A percentile compares a stretch with the other conserved stretches of the same genome.
phyloP scores from a whole-genome alignment of 805 yeast species.

The Alloascoidea africana region DNA sequence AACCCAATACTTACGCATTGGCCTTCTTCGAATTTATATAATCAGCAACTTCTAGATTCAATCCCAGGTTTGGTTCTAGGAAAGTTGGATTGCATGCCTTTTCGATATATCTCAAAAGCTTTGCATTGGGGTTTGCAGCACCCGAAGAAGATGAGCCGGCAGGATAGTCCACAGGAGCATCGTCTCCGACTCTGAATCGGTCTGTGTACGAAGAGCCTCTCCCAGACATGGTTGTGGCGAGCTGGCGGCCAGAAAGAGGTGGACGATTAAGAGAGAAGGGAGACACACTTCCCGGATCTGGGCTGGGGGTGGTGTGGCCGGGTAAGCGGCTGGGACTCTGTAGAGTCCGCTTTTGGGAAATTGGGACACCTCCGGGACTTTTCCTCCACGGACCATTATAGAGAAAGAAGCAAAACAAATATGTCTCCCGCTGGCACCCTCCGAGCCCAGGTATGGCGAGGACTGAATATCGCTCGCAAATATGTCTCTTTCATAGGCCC shows the following conservation, averaged over 20 bases:
- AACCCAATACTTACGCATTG: slow-evolving; percentile 30
- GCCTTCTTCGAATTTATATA: slow-evolving; percentile 88
- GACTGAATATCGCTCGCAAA: slow-evolving; percentile 28
- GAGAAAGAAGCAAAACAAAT: too few species aligned
- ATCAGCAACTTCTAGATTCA: slow-evolving; percentile 89
- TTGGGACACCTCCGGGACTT: too few species aligned
- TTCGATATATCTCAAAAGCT: slow-evolving; percentile 19
- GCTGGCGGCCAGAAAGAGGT: too few species aligned
- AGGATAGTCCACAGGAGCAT: slow-evolving; percentile 2
- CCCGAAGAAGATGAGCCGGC: slow-evolving; percentile 3
- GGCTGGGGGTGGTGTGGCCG: too few species aligned
- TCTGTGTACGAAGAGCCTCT: slow-evolving; percentile 17
- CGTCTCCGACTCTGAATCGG: slow-evolving; percentile 14
- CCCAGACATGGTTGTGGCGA: slow-evolving; percentile 6
- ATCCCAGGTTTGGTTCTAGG: slow-evolving; percentile 73
- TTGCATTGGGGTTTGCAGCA: slow-evolving; percentile 7
- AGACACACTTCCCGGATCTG: too few species aligned
- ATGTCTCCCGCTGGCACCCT: too few species aligned
- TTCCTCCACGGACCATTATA: too few species aligned
- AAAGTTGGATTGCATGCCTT: slow-evolving; percentile 81
- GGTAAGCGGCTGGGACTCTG: too few species aligned
- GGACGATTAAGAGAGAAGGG: too few species aligned
- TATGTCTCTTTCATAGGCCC: slow-evolving; percentile 69
- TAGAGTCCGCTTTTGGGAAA: too few species aligned
- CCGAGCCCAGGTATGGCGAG: too few species aligned